Base-by-base conservation (phyloP, 2,329 filamentous ascomycete species). In the Fusarium sp. region DNA sequence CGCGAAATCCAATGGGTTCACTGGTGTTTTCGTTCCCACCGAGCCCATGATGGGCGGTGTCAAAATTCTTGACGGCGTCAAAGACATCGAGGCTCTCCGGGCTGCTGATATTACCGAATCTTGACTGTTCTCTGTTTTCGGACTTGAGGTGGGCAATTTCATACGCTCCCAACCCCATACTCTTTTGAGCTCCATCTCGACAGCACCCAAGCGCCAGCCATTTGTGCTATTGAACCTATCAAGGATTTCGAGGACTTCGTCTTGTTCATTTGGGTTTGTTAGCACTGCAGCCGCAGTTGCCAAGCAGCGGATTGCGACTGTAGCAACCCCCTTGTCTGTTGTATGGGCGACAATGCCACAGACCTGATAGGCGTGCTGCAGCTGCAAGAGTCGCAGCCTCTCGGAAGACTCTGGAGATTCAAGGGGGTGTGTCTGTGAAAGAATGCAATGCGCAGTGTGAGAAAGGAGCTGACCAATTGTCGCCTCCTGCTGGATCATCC, bases 331-430 rank as follows among this genome's bases (percentile, higher is more conserved):
- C 30, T 89, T 87, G 78, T 97, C 94, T 75, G 94, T 93, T 55
- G 92, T 90, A 78, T 97, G 94, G 5, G 93, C 93, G 27, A 93
- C 90, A 68, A 98, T 97, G 17, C 95, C 95, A 78, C 95, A 98
- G 27, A 97, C 91, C 78, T 95, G 91, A 73, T 92, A 91, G 0
- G 94, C 92, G 77, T 98, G 93, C 67, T 89, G 88, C 52, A 91
- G 85, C 74, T 92, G 90, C 76, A 92, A 86, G 7, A 87, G 85
- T 49, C 87, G 88, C 88, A 95, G 93, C 65, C 94, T 91, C 7
- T 89, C 84, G 5, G 86, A 85, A 20, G 84, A 84, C 40, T 89
- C 85, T 11, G 86, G 83, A 14, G 88, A 84, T 40, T 90, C 86
- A 55, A 92, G 80, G 1, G 95, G 95, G 78, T 97, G 92, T 26